Evolutionary conservation across 148 eudicot species (phyloP).

Genomic region (Rhododendron simsii): DNA sequence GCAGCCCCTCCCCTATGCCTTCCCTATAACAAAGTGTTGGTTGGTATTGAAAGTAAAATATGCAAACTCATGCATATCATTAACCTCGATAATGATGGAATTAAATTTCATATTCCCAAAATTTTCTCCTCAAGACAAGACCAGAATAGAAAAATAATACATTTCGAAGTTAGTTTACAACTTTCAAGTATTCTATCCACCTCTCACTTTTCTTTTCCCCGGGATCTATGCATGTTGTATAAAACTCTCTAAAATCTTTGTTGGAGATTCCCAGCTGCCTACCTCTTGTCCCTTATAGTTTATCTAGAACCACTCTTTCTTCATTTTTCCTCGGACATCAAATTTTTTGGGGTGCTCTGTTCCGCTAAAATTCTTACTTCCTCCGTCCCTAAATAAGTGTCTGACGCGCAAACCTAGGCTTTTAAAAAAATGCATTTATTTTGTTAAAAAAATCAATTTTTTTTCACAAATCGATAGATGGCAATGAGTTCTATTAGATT

Average conservation of each 20-base stretch:
- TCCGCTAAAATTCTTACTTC: too few species aligned
- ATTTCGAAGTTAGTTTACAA: background rate
- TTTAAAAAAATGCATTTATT: too few species aligned
- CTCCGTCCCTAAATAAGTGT: too few species aligned
- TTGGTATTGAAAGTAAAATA: background rate
- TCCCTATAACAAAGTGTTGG: background rate
- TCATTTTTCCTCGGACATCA: background rate
- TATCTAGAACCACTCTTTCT: background rate
- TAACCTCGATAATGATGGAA: background rate
- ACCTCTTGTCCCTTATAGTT: background rate
- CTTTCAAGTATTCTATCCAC: background rate
- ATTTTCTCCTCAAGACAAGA: background rate
- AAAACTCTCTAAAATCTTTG: background rate
- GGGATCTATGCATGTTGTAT: background rate
- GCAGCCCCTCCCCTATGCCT: too few species aligned
- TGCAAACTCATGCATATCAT: background rate
- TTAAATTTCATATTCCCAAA: background rate
- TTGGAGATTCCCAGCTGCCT: background rate
- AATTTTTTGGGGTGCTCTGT: too few species aligned
- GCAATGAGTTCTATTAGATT: too few species aligned
- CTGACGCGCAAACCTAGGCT: too few species aligned
- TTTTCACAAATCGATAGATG: too few species aligned
- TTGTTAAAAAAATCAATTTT: too few species aligned
- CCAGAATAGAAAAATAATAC: background rate
- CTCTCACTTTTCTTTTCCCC: slow-evolving; percentile 1